These are phyloP conservation scores for Pichia sp. DNA, from an alignment of 1,139 yeast species.

Conservation along the genomic window DNA sequence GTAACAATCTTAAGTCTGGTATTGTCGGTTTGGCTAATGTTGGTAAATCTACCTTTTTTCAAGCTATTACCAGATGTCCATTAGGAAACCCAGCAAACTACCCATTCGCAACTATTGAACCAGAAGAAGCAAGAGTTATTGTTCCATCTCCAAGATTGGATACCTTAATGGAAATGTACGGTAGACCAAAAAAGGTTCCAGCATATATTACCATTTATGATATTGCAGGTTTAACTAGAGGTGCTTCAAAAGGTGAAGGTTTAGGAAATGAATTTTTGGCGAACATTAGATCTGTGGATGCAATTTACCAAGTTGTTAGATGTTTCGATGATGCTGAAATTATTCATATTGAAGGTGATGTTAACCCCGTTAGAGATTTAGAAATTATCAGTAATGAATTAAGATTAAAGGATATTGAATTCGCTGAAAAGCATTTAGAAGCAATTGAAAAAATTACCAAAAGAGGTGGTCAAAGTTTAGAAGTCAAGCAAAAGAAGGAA, in stretches of 20 bases:
- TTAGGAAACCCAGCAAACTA: conserved; percentile 98
- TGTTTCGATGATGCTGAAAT: conserved; percentile 98
- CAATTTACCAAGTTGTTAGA: conserved; percentile 95
- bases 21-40: conserved; percentile 96
- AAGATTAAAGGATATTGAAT: conserved; percentile 94
- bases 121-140: conserved; percentile 96
- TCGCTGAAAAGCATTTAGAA: conserved; percentile 85
- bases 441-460: conserved; percentile 77
- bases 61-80: conserved; percentile 82
- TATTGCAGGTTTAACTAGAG: conserved; percentile 96
- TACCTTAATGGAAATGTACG: conserved; percentile 39
- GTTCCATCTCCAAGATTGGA: conserved; percentile 93
- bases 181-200: conserved; percentile 62
- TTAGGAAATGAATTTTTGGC: conserved; percentile 97
- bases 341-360: conserved; percentile 97
- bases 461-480: conserved; percentile 94
- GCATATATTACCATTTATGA: conserved; percentile 92
- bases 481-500: conserved; percentile 90
- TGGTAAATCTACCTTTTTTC: conserved; percentile 90
- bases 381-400: conserved; percentile 88
- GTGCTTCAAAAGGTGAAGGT: conserved; percentile 98
- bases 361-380: conserved; percentile 90
- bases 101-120: conserved; percentile 98
- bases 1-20: conserved; percentile 92
- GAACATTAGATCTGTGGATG: conserved; percentile 96